Evolutionary conservation across 2,329 filamentous ascomycete species (phyloP).

Genomic region (Madurella fahalii): DNA sequence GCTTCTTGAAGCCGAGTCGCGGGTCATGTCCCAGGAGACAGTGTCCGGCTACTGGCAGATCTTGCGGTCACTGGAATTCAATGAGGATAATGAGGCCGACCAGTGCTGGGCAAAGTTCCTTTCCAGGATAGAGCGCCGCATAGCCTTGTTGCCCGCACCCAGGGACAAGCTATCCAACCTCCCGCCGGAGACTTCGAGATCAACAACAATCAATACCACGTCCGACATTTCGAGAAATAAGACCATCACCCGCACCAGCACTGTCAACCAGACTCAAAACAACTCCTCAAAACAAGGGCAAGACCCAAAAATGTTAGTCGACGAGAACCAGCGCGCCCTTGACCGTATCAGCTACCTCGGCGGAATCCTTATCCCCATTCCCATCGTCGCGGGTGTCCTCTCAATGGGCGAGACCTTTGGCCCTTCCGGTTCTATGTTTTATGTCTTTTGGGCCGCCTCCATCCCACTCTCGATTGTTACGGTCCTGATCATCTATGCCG

Average conservation of each 20-base stretch:
- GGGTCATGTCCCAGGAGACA: constrained; percentile 1
- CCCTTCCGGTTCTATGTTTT: constrained; percentile 41
- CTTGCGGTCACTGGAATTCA: constrained; percentile 34
- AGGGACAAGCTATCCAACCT: background rate
- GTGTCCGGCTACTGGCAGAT: constrained; percentile 30
- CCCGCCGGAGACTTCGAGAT: background rate
- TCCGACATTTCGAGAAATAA: background rate
- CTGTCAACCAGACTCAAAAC: background rate
- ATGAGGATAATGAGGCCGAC: constrained; percentile 26
- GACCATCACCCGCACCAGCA: constrained; percentile 1
- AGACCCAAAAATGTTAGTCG: constrained; percentile 8
- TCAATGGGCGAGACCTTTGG: constrained; percentile 45
- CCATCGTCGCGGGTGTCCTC: constrained; percentile 45
- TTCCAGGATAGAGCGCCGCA: constrained; percentile 28
- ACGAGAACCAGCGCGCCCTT: constrained; percentile 39
- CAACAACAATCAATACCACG: constrained; percentile 9
- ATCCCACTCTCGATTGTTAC: constrained; percentile 37
- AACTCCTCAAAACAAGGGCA: background rate
- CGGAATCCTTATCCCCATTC: constrained; percentile 45
- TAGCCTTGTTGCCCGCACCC: constrained; percentile 22
- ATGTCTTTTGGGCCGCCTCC: constrained; percentile 46
- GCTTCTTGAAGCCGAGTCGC: constrained; percentile 16
- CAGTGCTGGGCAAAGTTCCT: constrained; percentile 33
- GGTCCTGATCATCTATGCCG: constrained; percentile 45
- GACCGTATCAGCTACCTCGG: constrained; percentile 49